A percentile compares a stretch with the other conserved stretches of the same genome.
These are phyloP conservation scores for Fusarium pininemorale DNA, from an alignment of 2,329 filamentous ascomycete species.

Conservation along the genomic window DNA sequence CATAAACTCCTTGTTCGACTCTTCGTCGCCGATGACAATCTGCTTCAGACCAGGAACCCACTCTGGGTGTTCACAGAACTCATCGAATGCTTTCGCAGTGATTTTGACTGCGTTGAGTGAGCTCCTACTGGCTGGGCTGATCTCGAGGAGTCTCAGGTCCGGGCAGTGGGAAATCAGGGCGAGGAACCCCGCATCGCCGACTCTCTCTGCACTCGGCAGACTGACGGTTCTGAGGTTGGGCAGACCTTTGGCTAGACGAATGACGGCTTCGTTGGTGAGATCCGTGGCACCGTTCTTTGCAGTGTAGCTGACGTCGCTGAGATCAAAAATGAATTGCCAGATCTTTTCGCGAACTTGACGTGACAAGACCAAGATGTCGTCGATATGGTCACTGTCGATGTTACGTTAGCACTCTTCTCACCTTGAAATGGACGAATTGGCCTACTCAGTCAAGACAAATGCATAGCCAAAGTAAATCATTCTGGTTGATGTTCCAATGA, in stretches of 20 bases:
- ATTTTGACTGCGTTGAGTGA: rapidly evolving
- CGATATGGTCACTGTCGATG: neutral
- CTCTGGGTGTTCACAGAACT: slow-evolving; percentile 4
- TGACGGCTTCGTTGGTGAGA: neutral
- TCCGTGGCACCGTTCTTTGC: neutral
- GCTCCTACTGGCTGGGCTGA: neutral
- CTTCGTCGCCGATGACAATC: neutral
- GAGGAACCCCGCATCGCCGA: neutral
- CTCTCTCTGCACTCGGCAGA: neutral
- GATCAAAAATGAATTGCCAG: neutral
- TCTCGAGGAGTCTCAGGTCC: neutral
- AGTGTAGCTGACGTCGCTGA: neutral
- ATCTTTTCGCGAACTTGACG: neutral
- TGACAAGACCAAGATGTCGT: neutral
- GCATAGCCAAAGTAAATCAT: neutral
- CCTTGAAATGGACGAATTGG: neutral
- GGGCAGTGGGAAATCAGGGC: neutral
- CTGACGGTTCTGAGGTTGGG: neutral
- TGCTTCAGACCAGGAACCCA: slow-evolving; percentile 17
- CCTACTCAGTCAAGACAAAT: neutral
- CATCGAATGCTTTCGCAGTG: neutral
- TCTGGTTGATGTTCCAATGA: neutral
- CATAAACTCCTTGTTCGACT: slow-evolving; percentile 8
- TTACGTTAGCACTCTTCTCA: neutral
- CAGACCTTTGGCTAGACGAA: neutral